A percentile compares a stretch with the other conserved stretches of the same genome.
phyloP scores from a whole-genome alignment of 352 stramenopile species.

The Bremia lactucae region DNA sequence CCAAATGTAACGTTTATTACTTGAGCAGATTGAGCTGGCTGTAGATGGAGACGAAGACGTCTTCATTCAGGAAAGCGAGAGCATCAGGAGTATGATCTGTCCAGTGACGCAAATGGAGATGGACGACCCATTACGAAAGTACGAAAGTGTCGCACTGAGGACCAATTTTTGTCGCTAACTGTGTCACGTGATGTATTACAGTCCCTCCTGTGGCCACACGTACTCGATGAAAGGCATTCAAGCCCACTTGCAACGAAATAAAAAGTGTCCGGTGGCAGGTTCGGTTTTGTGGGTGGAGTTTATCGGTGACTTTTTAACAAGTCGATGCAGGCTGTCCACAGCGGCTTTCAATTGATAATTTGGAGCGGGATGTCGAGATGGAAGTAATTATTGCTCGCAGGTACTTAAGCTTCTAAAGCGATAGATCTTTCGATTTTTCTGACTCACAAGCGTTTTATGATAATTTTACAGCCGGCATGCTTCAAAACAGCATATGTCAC shows the following conservation, averaged over 20 bases:
- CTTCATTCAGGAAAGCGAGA: conserved; percentile 74
- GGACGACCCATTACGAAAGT: conserved; percentile 69
- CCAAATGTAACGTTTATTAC: no score
- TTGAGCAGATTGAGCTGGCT: conserved; percentile 68
- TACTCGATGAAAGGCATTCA: conserved; percentile 75
- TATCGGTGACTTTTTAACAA: conserved; percentile 1
- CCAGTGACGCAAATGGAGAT: conserved; percentile 79
- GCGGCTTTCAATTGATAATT: conserved; percentile 34
- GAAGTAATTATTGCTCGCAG: conserved; percentile 62
- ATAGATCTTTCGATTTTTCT: not conserved
- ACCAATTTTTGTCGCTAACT: not conserved
- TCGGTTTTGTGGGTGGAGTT: not conserved
- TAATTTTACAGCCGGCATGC: no score
- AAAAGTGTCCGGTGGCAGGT: conserved; percentile 74
- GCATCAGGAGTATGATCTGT: conserved; percentile 55
- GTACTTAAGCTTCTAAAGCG: conserved; percentile 13
- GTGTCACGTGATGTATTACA: conserved; percentile 16
- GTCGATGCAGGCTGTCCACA: conserved; percentile 48
- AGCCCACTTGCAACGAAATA: conserved; percentile 56
- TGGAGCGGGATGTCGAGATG: conserved; percentile 83
- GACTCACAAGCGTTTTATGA: no score
- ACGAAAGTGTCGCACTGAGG: not conserved
- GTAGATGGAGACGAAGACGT: conserved; percentile 66
- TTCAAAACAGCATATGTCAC: no score
- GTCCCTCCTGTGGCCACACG: conserved; percentile 60